Conservation (phyloP, 2,329 filamentous ascomycete species). For the Ophiostoma piceae region DNA sequence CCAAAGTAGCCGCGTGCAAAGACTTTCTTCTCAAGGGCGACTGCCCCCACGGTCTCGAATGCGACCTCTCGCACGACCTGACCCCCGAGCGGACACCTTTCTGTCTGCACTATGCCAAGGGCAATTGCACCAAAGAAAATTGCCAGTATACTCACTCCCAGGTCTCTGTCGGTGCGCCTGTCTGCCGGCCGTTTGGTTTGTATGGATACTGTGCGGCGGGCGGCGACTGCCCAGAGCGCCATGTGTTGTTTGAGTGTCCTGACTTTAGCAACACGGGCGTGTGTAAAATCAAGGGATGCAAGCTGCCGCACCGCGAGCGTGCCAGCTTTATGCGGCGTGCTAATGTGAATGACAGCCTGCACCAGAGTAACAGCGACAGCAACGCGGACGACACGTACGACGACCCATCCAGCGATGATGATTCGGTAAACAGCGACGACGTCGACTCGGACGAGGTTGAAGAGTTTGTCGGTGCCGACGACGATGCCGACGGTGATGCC, state of each 20-base stretch:
- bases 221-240: slow-evolving; percentile 68
- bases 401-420: slow-evolving; percentile 76
- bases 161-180: slow-evolving; percentile 68
- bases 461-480: slow-evolving; percentile 56
- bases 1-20: slow-evolving; percentile 87
- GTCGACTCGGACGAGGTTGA: slow-evolving; percentile 71
- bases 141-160: slow-evolving; percentile 85
- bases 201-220: slow-evolving; percentile 88
- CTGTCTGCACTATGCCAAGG: slow-evolving; percentile 84
- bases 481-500: slow-evolving; percentile 42
- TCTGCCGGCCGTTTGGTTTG: slow-evolving; percentile 79
- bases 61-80: slow-evolving; percentile 85
- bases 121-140: slow-evolving; percentile 78
- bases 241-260: slow-evolving; percentile 87
- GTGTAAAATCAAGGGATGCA: slow-evolving; percentile 77
- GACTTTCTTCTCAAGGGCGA: slow-evolving; percentile 73
- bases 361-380: slow-evolving; percentile 36
- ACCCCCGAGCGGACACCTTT: slow-evolving; percentile 77
- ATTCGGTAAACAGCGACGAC: slow-evolving; percentile 70
- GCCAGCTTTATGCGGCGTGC: slow-evolving; percentile 72
- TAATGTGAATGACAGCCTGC: slow-evolving; percentile 42
- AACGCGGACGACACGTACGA: slow-evolving; percentile 48
- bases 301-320: slow-evolving; percentile 79
- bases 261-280: slow-evolving; percentile 87
- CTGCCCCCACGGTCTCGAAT: slow-evolving; percentile 71